A percentile compares a stretch with the other conserved stretches of the same genome.
These are phyloP conservation scores for Dendrostoma leiphaemia DNA, from an alignment of 2,329 filamentous ascomycete genomes.

Conservation along the genomic window DNA sequence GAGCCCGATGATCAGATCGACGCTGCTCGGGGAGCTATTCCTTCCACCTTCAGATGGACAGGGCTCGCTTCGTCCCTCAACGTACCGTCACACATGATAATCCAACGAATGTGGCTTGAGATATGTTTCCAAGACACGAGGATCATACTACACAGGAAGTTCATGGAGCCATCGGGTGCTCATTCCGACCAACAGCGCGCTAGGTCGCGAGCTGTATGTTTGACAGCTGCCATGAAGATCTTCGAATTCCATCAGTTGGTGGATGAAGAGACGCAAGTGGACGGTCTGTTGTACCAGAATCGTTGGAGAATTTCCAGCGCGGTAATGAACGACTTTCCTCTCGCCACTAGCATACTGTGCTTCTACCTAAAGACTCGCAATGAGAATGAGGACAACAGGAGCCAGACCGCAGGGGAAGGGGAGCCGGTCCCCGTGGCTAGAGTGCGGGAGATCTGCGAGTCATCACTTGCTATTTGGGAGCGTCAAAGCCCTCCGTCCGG, in stretches of 20 bases:
- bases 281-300: conserved; percentile 39
- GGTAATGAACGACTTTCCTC: conserved; percentile 44
- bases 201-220: conserved; percentile 42
- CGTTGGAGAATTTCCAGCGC: conserved; percentile 45
- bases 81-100: conserved; percentile 48
- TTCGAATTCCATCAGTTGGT: conserved; percentile 48
- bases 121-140: conserved; percentile 49
- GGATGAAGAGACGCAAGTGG: conserved; percentile 43
- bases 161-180: conserved; percentile 36
- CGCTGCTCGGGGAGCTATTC: conserved; percentile 17
- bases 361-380: conserved; percentile 35
- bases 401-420: not conserved
- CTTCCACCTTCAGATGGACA: conserved; percentile 20
- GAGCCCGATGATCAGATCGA: conserved; percentile 23
- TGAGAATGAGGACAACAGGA: not conserved
- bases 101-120: conserved; percentile 50
- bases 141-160: conserved; percentile 53
- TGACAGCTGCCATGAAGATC: conserved; percentile 45
- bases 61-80: conserved; percentile 35
- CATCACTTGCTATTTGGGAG: conserved; percentile 15
- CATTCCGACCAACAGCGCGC: conserved; percentile 32
- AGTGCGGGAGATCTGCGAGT: conserved; percentile 6
- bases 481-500: conserved; percentile 12
- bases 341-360: conserved; percentile 47
- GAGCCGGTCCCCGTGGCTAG: not conserved